Base-by-base conservation (phyloP, 768 basidiomycete genomes). In the Rossbeevera mucosa region DNA sequence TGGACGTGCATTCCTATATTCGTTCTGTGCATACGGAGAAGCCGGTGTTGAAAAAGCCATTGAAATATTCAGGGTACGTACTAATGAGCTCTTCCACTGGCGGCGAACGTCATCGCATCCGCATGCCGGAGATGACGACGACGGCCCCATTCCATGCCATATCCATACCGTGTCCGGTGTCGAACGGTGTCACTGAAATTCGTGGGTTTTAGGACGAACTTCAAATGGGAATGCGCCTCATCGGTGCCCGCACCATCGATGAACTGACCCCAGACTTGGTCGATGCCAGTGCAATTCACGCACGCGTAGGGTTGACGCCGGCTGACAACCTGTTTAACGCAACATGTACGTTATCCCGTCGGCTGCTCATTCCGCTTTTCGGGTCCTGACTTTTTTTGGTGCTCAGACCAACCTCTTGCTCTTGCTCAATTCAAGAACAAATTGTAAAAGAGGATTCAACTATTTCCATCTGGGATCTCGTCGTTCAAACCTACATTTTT, bases 141-240 rank as follows among this genome's bases (percentile, higher is more conserved):
- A 20, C 36, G 36, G 7, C n/a, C n/a, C 1, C 2, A 36, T 36
- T 3, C 31, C 31, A 33, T 36, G 33, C 0, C 36, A 20, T 36
- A 18, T 38, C 20, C 20, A 18, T 38, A 11, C 20, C 29, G 29
- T 29, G 12, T 29, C 8, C 33, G 3, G 8, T n/a, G 33, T 33
- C 8, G 8, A n/a, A n/a, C n/a, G n/a, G n/a, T n/a, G n/a, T n/a
- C 36, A 20, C 36, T 38, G 9, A 38, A 18, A 38, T 11, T 38
- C 36, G 11, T 38, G 11, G 9, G 18, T 20, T 38, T 12, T 24
- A 94, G 91, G 92, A 93, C 60, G 94, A 96, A 67, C 88, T 97
- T 60, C 87, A 92, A 74, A 95, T 97, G 94, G 92, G 93, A 70
- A 79, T 96, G 80, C 85, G 93, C 7, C 76, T 96, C 1, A 71